Evolutionary conservation across 2,329 filamentous ascomycete genomes (phyloP), one percentile per base, ranked within the genome.

Genomic region (Fusarium tuaranense): DNA sequence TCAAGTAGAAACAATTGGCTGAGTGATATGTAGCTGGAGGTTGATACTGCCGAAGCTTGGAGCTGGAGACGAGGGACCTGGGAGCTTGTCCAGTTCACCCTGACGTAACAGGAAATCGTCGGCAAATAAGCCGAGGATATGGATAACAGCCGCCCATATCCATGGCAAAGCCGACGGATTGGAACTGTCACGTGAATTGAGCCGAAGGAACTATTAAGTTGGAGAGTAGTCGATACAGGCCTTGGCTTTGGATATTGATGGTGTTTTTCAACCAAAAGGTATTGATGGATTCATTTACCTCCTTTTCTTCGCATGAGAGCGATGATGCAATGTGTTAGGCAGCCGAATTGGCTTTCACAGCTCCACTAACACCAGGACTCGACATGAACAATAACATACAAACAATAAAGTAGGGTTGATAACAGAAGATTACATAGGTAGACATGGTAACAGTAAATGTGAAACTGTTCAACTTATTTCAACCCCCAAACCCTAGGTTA

Each of bases 41-140:
- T 61, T 76, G 64, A 63, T 61, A 55, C 53, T 25, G 36, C 44
- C 51, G 67, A 57, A 71, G 68, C 66, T 76, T 53, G 60, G 63
- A 73, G 58, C 63, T 76, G 55, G 25, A 69, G 65, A 63, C 30
- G 65, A 65, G 68, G 48, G 63, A 76, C 68, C 71, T 78, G 30
- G 30, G 30, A 32, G 30, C 30, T 32, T 32, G 30, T 32, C 70
- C 70, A 64, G 65, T 73, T 53, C 27, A 55, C 48, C 7, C 72
- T 80, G 78, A 80, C 77, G 78, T 76, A 80, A 76, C 69, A 74
- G 75, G 75, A 68, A 73, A 75, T 51, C 70, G 58, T 75, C 75
- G 72, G 75, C 69, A 73, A 53, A 68, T 73, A 65, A 75, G 71
- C 78, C 78, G 78, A 80, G 78, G 78, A 70, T 80, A 79, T 27